These are phyloP conservation scores for Globisporangium uncinulatum DNA, from an alignment of 352 stramenopile genomes.

Conservation along the genomic window DNA sequence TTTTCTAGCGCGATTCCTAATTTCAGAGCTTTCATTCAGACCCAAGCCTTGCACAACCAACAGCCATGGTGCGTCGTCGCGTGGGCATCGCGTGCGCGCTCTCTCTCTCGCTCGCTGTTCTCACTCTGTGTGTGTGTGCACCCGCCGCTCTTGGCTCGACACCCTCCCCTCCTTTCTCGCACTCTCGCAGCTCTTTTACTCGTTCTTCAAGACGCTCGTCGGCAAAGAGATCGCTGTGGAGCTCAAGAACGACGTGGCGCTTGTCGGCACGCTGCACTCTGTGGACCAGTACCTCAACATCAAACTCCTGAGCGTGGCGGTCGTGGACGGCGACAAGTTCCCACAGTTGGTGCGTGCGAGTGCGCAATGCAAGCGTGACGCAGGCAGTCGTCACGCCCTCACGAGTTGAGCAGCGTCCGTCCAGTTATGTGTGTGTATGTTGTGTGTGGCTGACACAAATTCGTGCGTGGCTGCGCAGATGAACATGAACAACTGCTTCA, in stretches of 20 bases:
- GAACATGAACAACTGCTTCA: slow-evolving; percentile 98
- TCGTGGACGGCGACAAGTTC: slow-evolving; percentile 96
- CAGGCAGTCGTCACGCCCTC: too few species aligned
- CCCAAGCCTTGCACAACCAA: too few species aligned
- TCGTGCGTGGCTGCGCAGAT: slow-evolving; percentile 32
- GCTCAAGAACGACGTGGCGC: slow-evolving; percentile 98
- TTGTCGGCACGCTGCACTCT: slow-evolving; percentile 95
- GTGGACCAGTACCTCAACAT: slow-evolving; percentile 99
- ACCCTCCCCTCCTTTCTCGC: too few species aligned
- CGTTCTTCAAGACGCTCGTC: slow-evolving; percentile 98
- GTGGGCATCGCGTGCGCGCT: too few species aligned
- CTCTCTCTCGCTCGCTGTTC: not conserved
- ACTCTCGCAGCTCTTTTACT: slow-evolving; percentile 92
- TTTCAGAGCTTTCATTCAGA: too few species aligned
- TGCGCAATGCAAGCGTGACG: too few species aligned
- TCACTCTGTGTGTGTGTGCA: not conserved
- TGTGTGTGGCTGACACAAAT: too few species aligned
- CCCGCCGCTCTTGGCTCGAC: not conserved
- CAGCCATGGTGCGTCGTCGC: too few species aligned
- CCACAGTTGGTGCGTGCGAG: slow-evolving; percentile 87
- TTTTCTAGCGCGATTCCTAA: too few species aligned
- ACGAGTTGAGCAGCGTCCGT: too few species aligned
- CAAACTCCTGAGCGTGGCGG: slow-evolving; percentile 94
- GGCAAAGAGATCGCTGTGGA: slow-evolving; percentile 98
- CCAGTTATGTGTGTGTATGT: too few species aligned